phyloP scores from a whole-genome alignment of 345 rosid genomes.

The Linum tenue region DNA sequence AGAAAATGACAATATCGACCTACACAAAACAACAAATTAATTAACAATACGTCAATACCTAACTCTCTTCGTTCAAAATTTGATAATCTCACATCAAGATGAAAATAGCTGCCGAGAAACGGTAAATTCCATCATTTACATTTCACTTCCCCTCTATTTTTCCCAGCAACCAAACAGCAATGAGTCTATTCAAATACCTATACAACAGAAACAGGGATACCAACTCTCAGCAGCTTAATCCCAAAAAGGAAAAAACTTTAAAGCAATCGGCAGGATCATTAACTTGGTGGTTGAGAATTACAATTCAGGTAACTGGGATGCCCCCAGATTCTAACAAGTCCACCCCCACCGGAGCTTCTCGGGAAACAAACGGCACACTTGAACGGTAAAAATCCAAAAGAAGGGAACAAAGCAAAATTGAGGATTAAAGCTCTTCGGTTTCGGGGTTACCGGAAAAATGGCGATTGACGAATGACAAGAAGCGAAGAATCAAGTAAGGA shows the following conservation, averaged over 20 bases:
- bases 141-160: conserved; percentile 2
- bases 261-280: neutral
- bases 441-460: conserved; percentile 8
- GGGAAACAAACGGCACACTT: conserved; percentile 15
- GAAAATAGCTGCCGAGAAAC: neutral
- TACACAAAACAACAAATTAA: too few species aligned
- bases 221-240: neutral
- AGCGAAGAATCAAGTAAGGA: conserved; percentile 2
- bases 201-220: neutral
- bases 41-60: too few species aligned
- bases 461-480: too few species aligned
- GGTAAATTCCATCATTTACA: neutral
- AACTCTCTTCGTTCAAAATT: too few species aligned
- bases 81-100: neutral
- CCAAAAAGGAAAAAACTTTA: neutral
- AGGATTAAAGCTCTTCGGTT: neutral
- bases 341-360: conserved; percentile 9
- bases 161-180: conserved; percentile 15
- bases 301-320: conserved; percentile 10
- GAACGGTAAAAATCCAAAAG: neutral
- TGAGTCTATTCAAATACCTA: neutral
- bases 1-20: too few species aligned
- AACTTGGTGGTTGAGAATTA: conserved; percentile 5
- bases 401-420: neutral
- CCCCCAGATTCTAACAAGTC: conserved; percentile 14